phyloP scores from a whole-genome alignment of 352 stramenopile genomes.

The Phytophthora europaea region DNA sequence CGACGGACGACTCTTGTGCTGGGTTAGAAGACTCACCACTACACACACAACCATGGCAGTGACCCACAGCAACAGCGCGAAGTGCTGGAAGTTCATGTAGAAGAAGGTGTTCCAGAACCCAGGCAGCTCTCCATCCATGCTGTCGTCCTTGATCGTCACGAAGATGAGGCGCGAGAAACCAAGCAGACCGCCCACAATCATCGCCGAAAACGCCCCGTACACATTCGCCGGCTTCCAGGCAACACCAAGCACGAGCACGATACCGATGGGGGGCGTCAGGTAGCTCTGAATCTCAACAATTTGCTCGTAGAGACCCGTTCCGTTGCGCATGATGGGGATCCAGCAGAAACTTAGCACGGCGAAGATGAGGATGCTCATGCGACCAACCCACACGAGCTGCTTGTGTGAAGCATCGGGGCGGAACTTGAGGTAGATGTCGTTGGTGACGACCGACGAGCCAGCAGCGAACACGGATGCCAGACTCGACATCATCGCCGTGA shows the following conservation, averaged over 20 bases:
- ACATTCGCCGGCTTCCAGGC: conserved; percentile 62
- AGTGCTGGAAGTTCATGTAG: conserved; percentile 83
- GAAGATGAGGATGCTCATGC: conserved; percentile 58
- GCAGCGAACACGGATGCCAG: conserved; percentile 72
- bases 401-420: conserved; percentile 61
- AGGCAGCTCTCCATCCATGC: conserved; percentile 51
- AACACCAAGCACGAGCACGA: conserved; percentile 67
- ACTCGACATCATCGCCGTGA: conserved; percentile 80
- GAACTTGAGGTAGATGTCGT: conserved; percentile 72
- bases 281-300: conserved; percentile 76
- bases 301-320: conserved; percentile 69
- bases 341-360: conserved; percentile 68
- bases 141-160: conserved; percentile 61
- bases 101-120: conserved; percentile 62
- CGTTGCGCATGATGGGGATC: conserved; percentile 72
- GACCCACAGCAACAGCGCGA: conserved; percentile 66
- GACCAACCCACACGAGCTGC: conserved; percentile 70
- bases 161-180: conserved; percentile 66
- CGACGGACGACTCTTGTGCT: conserved; percentile 44
- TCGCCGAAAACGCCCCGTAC: conserved; percentile 56
- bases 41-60: conserved; percentile 59
- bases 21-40: conserved; percentile 58
- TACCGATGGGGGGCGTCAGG: conserved; percentile 67
- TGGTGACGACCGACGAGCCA: conserved; percentile 69
- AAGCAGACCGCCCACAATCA: conserved; percentile 60